Evolutionary conservation across 257 asterid genomes (phyloP).

Genomic region (Nicotiana tabacum): DNA sequence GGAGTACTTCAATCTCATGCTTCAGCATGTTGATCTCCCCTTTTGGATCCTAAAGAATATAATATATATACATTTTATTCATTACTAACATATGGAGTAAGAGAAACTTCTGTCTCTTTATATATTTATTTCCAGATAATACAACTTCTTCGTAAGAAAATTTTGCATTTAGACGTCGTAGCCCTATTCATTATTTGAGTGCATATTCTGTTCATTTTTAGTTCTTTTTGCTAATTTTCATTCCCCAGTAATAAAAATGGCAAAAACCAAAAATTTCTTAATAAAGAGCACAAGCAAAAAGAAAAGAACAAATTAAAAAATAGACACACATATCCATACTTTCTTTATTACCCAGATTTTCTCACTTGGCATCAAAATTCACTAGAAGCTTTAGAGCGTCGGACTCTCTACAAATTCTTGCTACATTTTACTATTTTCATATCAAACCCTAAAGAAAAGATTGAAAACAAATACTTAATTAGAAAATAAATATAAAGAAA

Average conservation of each 20-base stretch:
- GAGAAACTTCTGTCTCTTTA: neutral
- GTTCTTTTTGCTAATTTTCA: neutral
- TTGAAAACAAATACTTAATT: neutral
- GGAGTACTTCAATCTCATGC: slow-evolving; percentile 80
- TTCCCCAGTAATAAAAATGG: neutral
- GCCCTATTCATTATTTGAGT: neutral
- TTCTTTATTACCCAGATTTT: neutral
- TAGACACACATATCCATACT: no score
- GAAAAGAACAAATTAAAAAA: neutral
- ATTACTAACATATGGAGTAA: neutral
- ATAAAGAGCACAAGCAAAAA: neutral
- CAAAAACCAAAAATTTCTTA: neutral
- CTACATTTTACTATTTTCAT: neutral
- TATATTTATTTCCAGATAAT: neutral
- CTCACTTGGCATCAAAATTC: no score
- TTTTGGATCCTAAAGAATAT: slow-evolving; percentile 47
- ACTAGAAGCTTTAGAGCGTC: neutral
- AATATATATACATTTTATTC: neutral
- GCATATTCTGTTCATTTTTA: neutral
- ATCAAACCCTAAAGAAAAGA: neutral
- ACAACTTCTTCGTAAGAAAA: neutral
- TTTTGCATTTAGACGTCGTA: neutral
- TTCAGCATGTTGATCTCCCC: slow-evolving; percentile 72
- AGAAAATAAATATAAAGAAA: neutral
- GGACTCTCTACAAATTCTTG: neutral